Evolutionary conservation across 306 rosid species (phyloP), one percentile per base, ranked within the genome.

Genomic region (Fragaria ananassa): DNA sequence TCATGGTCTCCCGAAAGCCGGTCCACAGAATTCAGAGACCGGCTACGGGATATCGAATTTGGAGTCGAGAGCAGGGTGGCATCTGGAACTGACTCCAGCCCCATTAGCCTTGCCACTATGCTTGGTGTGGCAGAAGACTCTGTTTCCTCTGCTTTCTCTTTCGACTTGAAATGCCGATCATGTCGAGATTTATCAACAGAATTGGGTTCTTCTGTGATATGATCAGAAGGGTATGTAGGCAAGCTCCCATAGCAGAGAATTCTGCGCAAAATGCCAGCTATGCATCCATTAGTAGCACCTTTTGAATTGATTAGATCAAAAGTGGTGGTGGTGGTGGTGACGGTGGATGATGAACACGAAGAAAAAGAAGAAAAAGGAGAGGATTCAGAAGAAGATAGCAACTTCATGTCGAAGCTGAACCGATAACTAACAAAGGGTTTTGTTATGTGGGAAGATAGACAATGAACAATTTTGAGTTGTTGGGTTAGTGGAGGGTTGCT

Each of bases 101-200:
- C 98, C 97, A 93, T 93, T 10, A 91, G 81, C 86, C 97, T 91
- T 17, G 92, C 98, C 23, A 93, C 96, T 21, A 93, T 68, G 19
- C 89, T 85, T 41, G 97, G 91, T 25, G 85, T 19, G 42, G 82
- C n/a, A 72, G 73, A 25, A 13, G 67, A 49, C 21, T 75, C 86
- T 49, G 46, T 37, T 74, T 74, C 77, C 54, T 13, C 29, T 18
- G 51, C 35, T 18, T 72, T 68, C 17, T 72, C 81, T 6, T 76
- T 72, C 29, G 54, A 37, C 21, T 78, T 81, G 6, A 83, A 81
- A 60, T 78, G 67, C 66, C 56, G 78, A 79, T 72, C 72, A 76
- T 83, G 74, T 54, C 1, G 64, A 81, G 68, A 44, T 34, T 56
- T n/a, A 4, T 61, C n/a, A 3, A 67, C 54, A 5, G 80, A 79